Evolutionary conservation across 129 eudicot genomes (phyloP).

Genomic region (Dittrichia graveolens): DNA sequence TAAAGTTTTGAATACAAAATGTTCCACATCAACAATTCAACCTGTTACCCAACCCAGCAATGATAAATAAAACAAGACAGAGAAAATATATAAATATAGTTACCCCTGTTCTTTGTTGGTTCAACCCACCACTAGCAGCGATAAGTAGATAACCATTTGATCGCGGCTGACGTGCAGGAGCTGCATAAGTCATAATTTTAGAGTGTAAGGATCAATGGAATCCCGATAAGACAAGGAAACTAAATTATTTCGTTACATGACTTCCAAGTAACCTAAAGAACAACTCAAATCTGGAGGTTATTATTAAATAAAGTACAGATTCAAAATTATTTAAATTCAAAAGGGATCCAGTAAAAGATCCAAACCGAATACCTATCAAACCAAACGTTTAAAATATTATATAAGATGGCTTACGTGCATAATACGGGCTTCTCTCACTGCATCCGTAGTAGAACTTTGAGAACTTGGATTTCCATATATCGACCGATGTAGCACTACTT

Average conservation of each 20-base stretch:
- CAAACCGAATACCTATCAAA: no score
- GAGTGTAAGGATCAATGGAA: background rate
- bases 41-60: background rate
- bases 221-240: background rate
- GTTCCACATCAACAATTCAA: no score
- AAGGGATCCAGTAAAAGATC: no score
- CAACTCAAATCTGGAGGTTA: background rate
- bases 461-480: slow-evolving; percentile 81
- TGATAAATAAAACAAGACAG: background rate
- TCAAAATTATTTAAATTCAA: no score
- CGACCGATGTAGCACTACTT: slow-evolving; percentile 50
- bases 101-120: slow-evolving; percentile 98
- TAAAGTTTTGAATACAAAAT: background rate
- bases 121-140: slow-evolving; percentile 95
- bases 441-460: slow-evolving; percentile 80
- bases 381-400: background rate
- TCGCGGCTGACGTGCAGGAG: slow-evolving; percentile 60
- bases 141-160: slow-evolving; percentile 93
- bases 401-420: slow-evolving; percentile 62
- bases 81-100: slow-evolving; percentile 1
- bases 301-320: no score
- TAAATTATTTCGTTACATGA: background rate
- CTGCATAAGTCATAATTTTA: slow-evolving; percentile 44
- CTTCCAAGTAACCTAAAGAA: background rate
- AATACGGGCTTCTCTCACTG: slow-evolving; percentile 81